Evolutionary conservation across 1,284 basidiomycete genomes (phyloP), one percentile per base, ranked within the genome.

Genomic region (Fistulinella staudtii): DNA sequence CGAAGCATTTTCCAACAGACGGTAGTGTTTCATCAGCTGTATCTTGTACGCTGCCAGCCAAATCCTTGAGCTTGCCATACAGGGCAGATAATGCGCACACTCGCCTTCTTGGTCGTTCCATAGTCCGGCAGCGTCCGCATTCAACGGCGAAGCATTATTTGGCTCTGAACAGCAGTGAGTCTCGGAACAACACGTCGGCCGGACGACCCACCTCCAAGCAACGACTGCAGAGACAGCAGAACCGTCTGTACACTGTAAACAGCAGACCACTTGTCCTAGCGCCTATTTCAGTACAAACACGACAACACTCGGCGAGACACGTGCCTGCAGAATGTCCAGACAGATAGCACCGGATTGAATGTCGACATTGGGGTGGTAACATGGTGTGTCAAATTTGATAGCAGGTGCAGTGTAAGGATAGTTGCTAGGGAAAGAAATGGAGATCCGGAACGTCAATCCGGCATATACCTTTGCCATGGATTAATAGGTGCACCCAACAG

Each of bases 241-340:
- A 93, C 87, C 0, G 89, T 91, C 53, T 91, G 87, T 23, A 92
- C 90, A 46, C 86, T 89, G 63, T 93, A 90, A 3, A 92, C 84
- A 8, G 90, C 89, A 10, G 87, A 89, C 89, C 89, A 93, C 61
- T 92, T 88, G 65, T 92, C 89, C 85, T 93, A 52, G 2, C 39
- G 17, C 34, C 35, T n/a, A 9, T 24, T 40, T 65, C 5, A 63
- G 46, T 1, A 46, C 36, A 50, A 33, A 5, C 5, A n/a, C 17
- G 10, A 43, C n/a, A 27, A 27, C 42, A 18, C 21, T 14, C 21
- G 39, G 20, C 33, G 25, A 25, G 6, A 47, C 5, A 49, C 70
- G 20, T 43, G 80, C 85, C 74, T 89, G 86, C 35, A 90, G 67
- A 55, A 90, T 89, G 58, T 91, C 89, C 36, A 93, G 72, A 65